These are phyloP conservation scores for Colletotrichum cordylinicola DNA, from an alignment of 2,329 filamentous ascomycete genomes.

Conservation along the genomic window DNA sequence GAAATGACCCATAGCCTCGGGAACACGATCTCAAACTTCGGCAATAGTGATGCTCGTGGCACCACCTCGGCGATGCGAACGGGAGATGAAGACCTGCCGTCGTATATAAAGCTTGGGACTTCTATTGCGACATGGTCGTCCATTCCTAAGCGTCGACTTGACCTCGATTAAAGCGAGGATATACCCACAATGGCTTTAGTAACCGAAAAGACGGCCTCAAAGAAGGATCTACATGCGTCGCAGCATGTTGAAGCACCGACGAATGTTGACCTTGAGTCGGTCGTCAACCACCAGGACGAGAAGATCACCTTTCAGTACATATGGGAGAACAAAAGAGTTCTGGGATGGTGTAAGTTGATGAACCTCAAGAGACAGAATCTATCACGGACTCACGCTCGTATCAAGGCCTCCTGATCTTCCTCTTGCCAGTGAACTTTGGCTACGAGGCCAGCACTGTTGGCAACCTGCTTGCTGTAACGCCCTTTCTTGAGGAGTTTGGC, in stretches of 20 bases:
- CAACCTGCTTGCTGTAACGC: constrained; percentile 32
- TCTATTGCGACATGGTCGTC: neutral
- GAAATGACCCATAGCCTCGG: neutral
- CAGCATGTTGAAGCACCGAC: neutral
- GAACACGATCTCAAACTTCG: neutral
- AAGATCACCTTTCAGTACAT: neutral
- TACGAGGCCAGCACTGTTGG: constrained; percentile 33
- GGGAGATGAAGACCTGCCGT: neutral
- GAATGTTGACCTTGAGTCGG: neutral
- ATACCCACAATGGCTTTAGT: neutral
- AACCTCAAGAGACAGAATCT: neutral
- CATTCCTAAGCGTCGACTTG: neutral
- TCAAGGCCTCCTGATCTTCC: constrained; percentile 10
- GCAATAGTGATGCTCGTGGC: neutral
- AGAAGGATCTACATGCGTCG: neutral
- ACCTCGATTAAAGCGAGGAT: neutral
- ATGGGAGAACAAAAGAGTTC: constrained; percentile 5
- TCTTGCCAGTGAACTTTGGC: constrained; percentile 24
- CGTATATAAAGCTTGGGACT: neutral
- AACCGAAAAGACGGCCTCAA: neutral
- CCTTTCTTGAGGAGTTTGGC: constrained; percentile 31
- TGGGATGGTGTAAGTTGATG: constrained; percentile 8
- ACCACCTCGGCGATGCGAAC: neutral
- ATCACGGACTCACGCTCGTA: neutral
- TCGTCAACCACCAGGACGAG: neutral